Percentiles rank a stretch among this genome's conserved stretches.
These are phyloP conservation scores for Forsythia viridissima DNA, from an alignment of 257 asterid species.

Conservation along the genomic window DNA sequence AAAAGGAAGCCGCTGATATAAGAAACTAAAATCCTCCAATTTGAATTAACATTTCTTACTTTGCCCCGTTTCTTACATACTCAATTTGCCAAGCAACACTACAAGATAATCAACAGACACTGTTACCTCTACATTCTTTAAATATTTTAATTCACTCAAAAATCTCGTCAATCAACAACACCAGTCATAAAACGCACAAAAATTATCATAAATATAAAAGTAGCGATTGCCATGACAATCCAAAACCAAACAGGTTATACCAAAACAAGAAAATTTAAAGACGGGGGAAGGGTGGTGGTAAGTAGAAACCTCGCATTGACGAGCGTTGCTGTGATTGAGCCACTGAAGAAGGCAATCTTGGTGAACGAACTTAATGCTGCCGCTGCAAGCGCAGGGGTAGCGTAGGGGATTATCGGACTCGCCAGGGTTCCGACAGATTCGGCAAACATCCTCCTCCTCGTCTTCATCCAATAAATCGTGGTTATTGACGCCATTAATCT, in stretches of 20 bases:
- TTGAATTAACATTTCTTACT: neutral
- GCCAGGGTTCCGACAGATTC: constrained; percentile 97
- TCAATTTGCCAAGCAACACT: constrained; percentile 1
- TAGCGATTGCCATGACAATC: constrained; percentile 3
- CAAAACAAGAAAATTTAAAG: neutral
- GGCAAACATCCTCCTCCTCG: constrained; percentile 93
- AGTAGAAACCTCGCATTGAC: constrained; percentile 85
- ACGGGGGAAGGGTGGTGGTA: neutral
- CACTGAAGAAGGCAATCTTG: constrained; percentile 98
- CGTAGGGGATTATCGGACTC: constrained; percentile 87
- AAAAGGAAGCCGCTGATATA: neutral
- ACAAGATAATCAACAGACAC: neutral
- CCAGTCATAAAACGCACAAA: neutral
- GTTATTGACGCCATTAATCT: constrained; percentile 33
- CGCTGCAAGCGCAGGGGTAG: constrained; percentile 98
- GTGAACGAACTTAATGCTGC: constrained; percentile 93
- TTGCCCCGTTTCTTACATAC: neutral
- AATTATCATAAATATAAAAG: constrained; percentile 1
- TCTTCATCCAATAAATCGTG: constrained; percentile 74
- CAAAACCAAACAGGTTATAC: neutral
- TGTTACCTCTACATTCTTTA: neutral
- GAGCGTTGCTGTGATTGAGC: constrained; percentile 98
- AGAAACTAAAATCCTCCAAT: neutral
- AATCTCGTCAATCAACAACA: constrained; percentile 2
- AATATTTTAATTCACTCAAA: neutral